These are phyloP conservation scores for Globisporangium irregulare DNA, from an alignment of 352 stramenopile species.

Conservation along the genomic window DNA sequence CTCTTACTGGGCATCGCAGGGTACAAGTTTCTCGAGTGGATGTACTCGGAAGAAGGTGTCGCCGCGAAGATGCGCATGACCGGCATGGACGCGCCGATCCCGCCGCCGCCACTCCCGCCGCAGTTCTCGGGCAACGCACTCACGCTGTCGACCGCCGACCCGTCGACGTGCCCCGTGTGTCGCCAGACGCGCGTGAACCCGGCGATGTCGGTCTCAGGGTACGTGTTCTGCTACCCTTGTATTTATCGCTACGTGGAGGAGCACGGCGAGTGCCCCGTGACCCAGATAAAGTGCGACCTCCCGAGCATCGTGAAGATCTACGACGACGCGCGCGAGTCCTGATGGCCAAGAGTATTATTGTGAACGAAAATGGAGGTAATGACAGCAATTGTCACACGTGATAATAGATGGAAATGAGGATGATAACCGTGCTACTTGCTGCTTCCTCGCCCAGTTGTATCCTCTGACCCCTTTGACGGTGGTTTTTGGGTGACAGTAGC, in stretches of 20 bases:
- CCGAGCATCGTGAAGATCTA: conserved; percentile 78
- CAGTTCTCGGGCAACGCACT: conserved; percentile 60
- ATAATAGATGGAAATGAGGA: conserved; percentile 9
- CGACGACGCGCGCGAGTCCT: conserved; percentile 47
- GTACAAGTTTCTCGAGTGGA: conserved; percentile 89
- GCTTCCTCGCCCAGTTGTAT: neutral
- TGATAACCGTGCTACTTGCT: neutral
- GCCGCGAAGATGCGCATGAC: conserved; percentile 57
- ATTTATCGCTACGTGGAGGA: conserved; percentile 73
- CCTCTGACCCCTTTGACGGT: neutral
- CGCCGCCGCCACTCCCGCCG: conserved; percentile 69
- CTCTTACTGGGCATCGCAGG: conserved; percentile 70
- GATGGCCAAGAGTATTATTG: neutral
- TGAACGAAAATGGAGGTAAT: neutral
- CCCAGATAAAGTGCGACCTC: conserved; percentile 67
- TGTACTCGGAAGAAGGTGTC: conserved; percentile 82
- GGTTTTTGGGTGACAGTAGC: neutral
- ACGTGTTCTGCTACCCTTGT: conserved; percentile 85
- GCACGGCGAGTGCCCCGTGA: conserved; percentile 73
- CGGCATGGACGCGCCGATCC: conserved; percentile 49
- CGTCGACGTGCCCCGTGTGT: conserved; percentile 64
- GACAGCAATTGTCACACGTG: neutral
- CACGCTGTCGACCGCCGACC: conserved; percentile 41
- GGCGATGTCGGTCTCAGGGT: conserved; percentile 65
- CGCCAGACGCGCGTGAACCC: conserved; percentile 72